phyloP scores from a whole-genome alignment of 352 stramenopile genomes.

The Globisporangium alternatum region DNA sequence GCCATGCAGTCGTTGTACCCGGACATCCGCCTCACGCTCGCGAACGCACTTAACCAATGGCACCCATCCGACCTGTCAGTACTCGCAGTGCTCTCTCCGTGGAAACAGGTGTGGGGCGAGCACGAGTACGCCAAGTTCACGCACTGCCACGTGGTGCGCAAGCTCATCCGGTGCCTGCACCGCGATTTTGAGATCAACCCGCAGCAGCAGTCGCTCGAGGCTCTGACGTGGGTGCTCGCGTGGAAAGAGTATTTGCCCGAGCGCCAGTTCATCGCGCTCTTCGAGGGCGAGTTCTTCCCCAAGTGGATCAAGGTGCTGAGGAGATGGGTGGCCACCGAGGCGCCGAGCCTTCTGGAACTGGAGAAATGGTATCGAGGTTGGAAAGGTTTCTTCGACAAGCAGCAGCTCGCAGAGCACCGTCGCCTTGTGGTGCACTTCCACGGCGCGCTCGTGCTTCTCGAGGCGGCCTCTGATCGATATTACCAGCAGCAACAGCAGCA shows the following conservation, averaged over 20 bases:
- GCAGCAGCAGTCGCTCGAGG: conserved; percentile 61
- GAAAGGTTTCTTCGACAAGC: conserved; percentile 78
- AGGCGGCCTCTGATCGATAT: conserved; percentile 35
- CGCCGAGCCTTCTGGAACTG: conserved; percentile 57
- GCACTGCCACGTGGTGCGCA: conserved; percentile 70
- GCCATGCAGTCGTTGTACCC: conserved; percentile 57
- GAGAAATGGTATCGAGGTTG: conserved; percentile 84
- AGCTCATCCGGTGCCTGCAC: conserved; percentile 73
- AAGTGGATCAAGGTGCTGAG: conserved; percentile 87
- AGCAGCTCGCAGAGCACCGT: conserved; percentile 46
- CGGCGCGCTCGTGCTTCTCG: conserved; percentile 63
- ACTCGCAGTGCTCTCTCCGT: conserved; percentile 59
- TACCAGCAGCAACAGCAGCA: not conserved
- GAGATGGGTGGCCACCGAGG: conserved; percentile 55
- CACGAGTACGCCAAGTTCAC: conserved; percentile 85
- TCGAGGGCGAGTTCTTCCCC: conserved; percentile 91
- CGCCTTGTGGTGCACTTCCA: conserved; percentile 81
- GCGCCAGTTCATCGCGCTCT: conserved; percentile 72
- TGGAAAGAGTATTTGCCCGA: conserved; percentile 70
- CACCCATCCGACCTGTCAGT: conserved; percentile 75
- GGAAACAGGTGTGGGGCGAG: conserved; percentile 70
- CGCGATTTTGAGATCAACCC: conserved; percentile 84
- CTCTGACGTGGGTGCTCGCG: conserved; percentile 66
- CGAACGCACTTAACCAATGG: conserved; percentile 69
- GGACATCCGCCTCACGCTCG: conserved; percentile 64